phyloP scores from a whole-genome alignment of 805 yeast species.

The Starmerella bombicola region DNA sequence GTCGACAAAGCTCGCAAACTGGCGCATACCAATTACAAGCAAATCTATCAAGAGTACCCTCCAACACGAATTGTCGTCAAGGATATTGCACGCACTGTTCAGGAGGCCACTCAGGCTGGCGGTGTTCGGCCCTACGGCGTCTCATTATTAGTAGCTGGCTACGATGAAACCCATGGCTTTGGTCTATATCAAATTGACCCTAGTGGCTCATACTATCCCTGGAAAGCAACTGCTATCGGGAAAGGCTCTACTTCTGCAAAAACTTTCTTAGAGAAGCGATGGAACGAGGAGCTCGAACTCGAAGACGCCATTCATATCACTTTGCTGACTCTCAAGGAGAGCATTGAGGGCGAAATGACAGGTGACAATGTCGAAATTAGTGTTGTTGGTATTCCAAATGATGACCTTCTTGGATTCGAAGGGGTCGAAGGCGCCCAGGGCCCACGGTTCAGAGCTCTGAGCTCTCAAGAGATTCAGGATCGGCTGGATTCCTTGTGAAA shows the following conservation, averaged over 20 bases:
- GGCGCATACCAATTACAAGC: constrained; percentile 84
- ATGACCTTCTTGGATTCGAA: constrained; percentile 66
- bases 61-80: constrained; percentile 89
- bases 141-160: constrained; percentile 83
- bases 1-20: constrained; percentile 88
- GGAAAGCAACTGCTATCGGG: constrained; percentile 99
- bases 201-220: constrained; percentile 92
- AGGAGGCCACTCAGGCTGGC: constrained; percentile 96
- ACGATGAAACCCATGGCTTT: constrained; percentile 65
- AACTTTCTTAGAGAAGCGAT: constrained; percentile 92
- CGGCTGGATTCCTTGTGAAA: constrained; percentile 73
- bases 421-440: constrained; percentile 72
- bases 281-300: constrained; percentile 93
- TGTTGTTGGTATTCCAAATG: constrained; percentile 71
- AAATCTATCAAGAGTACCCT: constrained; percentile 92
- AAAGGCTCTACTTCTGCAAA: constrained; percentile 93
- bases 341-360: constrained; percentile 94
- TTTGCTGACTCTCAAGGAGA: constrained; percentile 80
- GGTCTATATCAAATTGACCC: constrained; percentile 96
- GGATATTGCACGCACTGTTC: constrained; percentile 92
- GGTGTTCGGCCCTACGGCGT: constrained; percentile 99
- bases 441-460: constrained; percentile 74
- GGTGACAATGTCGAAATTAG: constrained; percentile 93
- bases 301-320: constrained; percentile 99
- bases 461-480: constrained; percentile 89